Conservation (phyloP, 257 asterid species). For the Nicotiana noctiflora region DNA sequence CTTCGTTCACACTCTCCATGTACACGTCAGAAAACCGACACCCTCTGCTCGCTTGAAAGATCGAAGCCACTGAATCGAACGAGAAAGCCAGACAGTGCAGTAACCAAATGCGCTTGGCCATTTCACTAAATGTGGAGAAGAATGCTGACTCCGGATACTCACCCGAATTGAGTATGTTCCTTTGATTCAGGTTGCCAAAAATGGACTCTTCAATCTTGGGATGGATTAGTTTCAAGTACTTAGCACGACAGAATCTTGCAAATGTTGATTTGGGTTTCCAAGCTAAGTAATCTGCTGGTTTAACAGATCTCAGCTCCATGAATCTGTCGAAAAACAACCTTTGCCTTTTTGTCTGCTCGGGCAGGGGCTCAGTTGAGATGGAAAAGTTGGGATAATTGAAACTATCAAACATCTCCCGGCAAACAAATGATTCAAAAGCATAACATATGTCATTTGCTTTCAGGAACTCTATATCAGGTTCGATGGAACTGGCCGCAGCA, state of each 20-base stretch:
- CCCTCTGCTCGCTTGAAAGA: conserved; percentile 47
- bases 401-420: conserved; percentile 68
- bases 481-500: conserved; percentile 53
- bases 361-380: not conserved
- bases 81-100: conserved; percentile 70
- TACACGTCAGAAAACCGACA: conserved; percentile 67
- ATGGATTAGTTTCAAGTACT: conserved; percentile 47
- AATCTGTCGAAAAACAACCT: conserved; percentile 39
- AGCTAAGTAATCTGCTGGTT: conserved; percentile 47
- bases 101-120: conserved; percentile 81
- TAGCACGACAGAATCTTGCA: conserved; percentile 47
- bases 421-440: conserved; percentile 69
- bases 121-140: conserved; percentile 46
- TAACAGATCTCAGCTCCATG: conserved; percentile 43
- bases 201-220: conserved; percentile 63
- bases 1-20: conserved; percentile 71
- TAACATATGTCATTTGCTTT: conserved; percentile 41
- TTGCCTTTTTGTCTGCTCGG: conserved; percentile 18
- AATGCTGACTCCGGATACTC: conserved; percentile 50
- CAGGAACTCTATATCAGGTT: conserved; percentile 48
- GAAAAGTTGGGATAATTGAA: conserved; percentile 48
- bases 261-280: conserved; percentile 74
- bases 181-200: conserved; percentile 44
- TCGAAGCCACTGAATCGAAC: conserved; percentile 38
- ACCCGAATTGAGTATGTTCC: conserved; percentile 43